Base-by-base conservation (phyloP, 2,329 filamentous ascomycete species). In the Amesomyces nigricolor region DNA sequence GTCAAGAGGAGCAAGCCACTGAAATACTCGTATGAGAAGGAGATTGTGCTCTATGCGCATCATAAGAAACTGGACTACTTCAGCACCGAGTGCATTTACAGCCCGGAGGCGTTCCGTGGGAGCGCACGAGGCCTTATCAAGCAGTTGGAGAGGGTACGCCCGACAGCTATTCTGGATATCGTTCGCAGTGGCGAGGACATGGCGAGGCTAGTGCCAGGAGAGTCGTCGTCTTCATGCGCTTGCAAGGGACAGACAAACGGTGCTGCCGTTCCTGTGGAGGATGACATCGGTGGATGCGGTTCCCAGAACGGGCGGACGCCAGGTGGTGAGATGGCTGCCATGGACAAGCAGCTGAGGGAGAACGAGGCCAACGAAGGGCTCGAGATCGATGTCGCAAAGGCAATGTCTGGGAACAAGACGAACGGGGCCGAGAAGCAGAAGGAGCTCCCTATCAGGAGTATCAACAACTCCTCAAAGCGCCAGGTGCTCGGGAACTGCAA, bases 21-120 rank as follows among this genome's bases (percentile, higher is more conserved):
- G 45, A 97, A 99, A 71, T 99, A 97, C 70, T 91, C 92, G 1
- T 99, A 97, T 68, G 94, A 99, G 70, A 99, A 99, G 74, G 94
- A 99, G 69, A 99, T 99, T 63, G 94, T 99, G 16, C 78, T 99
- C 5, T 99, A 99, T 68, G 94, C 94, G 5, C 89, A 97, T 68
- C 91, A 99, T 75, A 95, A 94, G 72, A 91, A 91, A 70, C 78
- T 99, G 61, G 91, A 97, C 69, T 99, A 99, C 73, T 99, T 99
- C 73, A 96, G 86, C 66, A 99, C 94, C 0, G 94, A 99, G 73
- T 99, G 94, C 76, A 91, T 99, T 58, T 99, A 99, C 75, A 96
- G 90, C 52, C 94, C 94, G 0, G 94, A 99, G 72, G 94, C 94
- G 2, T 99, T 99, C 68, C 81, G 94, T 57, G 94, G 94, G 3